These are phyloP conservation scores for Gossypium anomalum DNA, from an alignment of 345 rosid species.

Conservation along the genomic window DNA sequence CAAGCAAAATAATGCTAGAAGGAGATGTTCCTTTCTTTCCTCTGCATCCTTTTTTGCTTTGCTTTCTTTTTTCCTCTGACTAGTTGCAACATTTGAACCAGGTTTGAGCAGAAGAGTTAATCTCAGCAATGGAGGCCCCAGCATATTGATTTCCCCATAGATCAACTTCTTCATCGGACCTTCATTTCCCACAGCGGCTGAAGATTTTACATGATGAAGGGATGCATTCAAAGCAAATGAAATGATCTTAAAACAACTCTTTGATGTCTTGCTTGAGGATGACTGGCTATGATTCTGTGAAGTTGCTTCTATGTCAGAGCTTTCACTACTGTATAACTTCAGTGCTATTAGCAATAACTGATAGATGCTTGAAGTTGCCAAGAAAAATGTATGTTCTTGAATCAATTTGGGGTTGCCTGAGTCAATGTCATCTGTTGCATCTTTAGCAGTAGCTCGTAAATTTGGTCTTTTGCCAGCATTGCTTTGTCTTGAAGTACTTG, in stretches of 20 bases:
- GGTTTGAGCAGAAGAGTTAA: conserved; percentile 47
- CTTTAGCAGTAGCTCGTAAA: conserved; percentile 28
- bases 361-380: conserved; percentile 67
- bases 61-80: conserved; percentile 35
- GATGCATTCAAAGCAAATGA: conserved; percentile 52
- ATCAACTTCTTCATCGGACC: conserved; percentile 51
- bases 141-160: conserved; percentile 53
- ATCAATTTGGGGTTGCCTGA: conserved; percentile 27
- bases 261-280: conserved; percentile 36
- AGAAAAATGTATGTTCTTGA: conserved; percentile 45
- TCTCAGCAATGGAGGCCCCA: conserved; percentile 66
- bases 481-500: conserved; percentile 38
- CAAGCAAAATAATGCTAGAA: conserved; percentile 58
- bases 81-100: conserved; percentile 24
- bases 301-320: conserved; percentile 26
- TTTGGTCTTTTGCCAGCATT: conserved; percentile 43
- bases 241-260: conserved; percentile 31
- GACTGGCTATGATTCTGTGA: conserved; percentile 53
- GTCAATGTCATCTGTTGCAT: conserved; percentile 26
- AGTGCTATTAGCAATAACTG: conserved; percentile 44
- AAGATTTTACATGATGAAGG: conserved; percentile 51
- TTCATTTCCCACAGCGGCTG: conserved; percentile 38
- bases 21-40: conserved; percentile 50
- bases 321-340: conserved; percentile 29
- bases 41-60: conserved; percentile 43